Conservation (phyloP, 306 rosid genomes). For the Vicia sativa region DNA sequence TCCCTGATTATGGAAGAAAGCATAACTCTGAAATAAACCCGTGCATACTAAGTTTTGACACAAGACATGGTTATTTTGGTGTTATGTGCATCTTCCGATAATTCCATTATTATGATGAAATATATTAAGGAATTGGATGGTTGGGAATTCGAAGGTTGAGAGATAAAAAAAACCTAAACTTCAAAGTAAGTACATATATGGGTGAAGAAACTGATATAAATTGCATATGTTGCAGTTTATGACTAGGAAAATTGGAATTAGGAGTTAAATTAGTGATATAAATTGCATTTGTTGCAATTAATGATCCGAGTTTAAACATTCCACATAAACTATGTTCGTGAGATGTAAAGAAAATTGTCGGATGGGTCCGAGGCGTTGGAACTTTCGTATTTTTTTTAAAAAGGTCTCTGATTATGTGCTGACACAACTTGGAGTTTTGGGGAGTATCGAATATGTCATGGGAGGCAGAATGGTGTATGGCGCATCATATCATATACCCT, state of each 20-base stretch:
- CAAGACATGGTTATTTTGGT: neutral
- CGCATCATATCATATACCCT: neutral
- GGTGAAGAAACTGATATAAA: neutral
- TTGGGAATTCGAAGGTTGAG: too few relatives aligned
- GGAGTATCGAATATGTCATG: neutral
- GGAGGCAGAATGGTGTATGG: constrained; percentile 1
- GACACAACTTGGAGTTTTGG: neutral
- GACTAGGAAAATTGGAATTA: neutral
- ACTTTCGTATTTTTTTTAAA: neutral
- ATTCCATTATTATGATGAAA: constrained; percentile 1
- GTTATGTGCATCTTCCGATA: neutral
- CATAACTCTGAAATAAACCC: neutral
- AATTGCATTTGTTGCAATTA: neutral
- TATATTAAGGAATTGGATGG: neutral
- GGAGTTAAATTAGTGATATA: neutral
- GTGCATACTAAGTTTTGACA: neutral
- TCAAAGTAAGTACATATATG: too few relatives aligned
- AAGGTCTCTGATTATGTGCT: neutral
- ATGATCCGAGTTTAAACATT: neutral
- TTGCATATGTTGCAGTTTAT: neutral
- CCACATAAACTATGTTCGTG: neutral
- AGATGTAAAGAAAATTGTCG: neutral
- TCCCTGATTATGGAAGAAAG: neutral
- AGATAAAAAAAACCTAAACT: too few relatives aligned
- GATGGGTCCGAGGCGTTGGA: neutral